These are phyloP conservation scores for Protomyces arabidopsidicola DNA, from an alignment of 1,139 yeast species.

Conservation along the genomic window DNA sequence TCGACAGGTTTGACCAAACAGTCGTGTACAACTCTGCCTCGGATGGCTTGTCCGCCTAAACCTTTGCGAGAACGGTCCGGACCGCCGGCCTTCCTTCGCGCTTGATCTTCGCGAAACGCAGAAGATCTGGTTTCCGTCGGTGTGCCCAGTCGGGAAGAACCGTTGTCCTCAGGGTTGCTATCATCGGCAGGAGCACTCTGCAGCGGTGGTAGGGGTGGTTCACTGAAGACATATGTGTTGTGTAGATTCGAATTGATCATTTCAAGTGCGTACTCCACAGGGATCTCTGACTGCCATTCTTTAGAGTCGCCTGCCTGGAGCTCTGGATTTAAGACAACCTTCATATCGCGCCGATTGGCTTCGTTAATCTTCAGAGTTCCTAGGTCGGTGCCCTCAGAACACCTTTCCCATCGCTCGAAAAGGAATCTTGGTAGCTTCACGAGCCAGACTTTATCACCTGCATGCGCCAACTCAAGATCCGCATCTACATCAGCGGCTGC, in stretches of 20 bases:
- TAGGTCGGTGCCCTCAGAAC: conserved; percentile 21
- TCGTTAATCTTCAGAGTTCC: conserved; percentile 20
- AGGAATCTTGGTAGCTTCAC: conserved; percentile 84
- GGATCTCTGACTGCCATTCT: conserved; percentile 47
- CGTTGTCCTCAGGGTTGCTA: not conserved
- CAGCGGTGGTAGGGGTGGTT: conserved; percentile 50
- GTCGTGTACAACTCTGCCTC: conserved; percentile 83
- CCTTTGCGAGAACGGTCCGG: conserved; percentile 41
- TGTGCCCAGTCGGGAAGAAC: not conserved
- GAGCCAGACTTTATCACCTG: conserved; percentile 68
- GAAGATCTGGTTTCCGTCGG: conserved; percentile 1
- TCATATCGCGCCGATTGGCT: conserved; percentile 20
- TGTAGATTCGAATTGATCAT: conserved; percentile 69
- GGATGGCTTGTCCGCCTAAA: conserved; percentile 55
- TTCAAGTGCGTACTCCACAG: conserved; percentile 76
- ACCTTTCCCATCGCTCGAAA: conserved; percentile 71
- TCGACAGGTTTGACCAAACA: conserved; percentile 31
- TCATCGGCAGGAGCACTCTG: conserved; percentile 19
- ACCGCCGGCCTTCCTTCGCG: conserved; percentile 6
- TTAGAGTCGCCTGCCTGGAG: not conserved
- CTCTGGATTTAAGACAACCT: conserved; percentile 12
- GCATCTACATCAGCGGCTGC: conserved; percentile 38
- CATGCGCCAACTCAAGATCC: conserved; percentile 41
- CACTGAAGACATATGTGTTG: conserved; percentile 86
- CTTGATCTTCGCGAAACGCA: not conserved